Evolutionary conservation across 2,329 filamentous ascomycete species (phyloP).

Genomic region (Cadophora sp.): DNA sequence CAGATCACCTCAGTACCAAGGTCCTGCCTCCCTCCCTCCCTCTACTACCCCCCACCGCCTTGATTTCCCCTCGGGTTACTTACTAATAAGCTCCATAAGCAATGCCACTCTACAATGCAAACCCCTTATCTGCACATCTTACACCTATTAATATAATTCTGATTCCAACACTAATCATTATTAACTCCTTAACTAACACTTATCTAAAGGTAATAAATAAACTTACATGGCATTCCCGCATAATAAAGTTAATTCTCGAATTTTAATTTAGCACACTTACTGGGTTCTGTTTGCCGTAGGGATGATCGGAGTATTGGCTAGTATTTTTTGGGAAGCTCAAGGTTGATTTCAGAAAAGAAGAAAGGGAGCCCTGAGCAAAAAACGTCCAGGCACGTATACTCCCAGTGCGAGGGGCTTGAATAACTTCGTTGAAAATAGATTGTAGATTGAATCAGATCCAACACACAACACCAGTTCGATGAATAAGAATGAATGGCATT

Average conservation of each 20-base stretch:
- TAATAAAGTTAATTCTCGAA: background rate
- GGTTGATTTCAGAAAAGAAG: background rate
- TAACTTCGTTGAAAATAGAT: background rate
- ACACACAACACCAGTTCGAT: background rate
- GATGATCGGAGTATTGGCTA: background rate
- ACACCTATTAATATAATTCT: background rate
- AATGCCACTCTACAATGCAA: background rate
- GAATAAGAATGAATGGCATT: too few relatives aligned
- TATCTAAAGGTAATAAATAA: background rate
- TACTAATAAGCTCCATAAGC: conserved; percentile 1
- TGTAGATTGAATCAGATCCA: background rate
- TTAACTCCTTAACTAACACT: background rate
- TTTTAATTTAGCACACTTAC: background rate
- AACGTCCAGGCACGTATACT: background rate
- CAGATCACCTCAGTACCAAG: too few relatives aligned
- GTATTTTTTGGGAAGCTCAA: background rate
- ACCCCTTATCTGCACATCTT: background rate
- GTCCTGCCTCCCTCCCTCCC: too few relatives aligned
- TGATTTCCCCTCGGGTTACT: background rate
- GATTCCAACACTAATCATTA: background rate
- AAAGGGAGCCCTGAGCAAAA: too few relatives aligned
- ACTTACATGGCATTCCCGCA: background rate
- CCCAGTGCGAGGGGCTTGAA: background rate
- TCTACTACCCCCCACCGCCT: too few relatives aligned
- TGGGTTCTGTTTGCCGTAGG: background rate